Percentiles rank a stretch among this genome's conserved stretches.
These are phyloP conservation scores for Bruguiera hainesii DNA, from an alignment of 441 rosid genomes.

Conservation along the genomic window DNA sequence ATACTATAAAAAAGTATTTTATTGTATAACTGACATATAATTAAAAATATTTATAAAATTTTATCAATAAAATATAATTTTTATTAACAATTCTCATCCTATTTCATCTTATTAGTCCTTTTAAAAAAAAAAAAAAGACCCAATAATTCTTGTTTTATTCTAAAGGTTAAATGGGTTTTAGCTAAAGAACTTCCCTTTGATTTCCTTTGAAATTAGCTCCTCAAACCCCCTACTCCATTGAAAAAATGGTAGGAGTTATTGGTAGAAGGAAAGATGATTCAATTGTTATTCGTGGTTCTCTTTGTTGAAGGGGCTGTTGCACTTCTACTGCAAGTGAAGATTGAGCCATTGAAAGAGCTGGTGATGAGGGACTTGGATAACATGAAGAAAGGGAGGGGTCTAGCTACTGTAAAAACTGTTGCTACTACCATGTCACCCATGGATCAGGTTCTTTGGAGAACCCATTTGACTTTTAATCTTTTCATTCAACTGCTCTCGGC, in stretches of 20 bases:
- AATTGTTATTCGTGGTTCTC: slow-evolving; percentile 72
- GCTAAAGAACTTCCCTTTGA: neutral
- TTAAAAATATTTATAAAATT: no score
- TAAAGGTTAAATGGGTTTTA: no score
- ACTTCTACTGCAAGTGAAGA: slow-evolving; percentile 66
- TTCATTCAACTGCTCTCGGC: no score
- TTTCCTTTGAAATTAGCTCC: neutral
- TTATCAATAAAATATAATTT: no score
- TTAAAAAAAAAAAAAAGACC: no score
- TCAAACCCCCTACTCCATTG: neutral
- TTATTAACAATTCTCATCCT: no score
- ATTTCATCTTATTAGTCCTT: no score
- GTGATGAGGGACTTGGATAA: slow-evolving; percentile 84
- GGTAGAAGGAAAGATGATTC: slow-evolving; percentile 55
- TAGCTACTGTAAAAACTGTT: slow-evolving; percentile 82
- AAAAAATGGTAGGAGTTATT: neutral
- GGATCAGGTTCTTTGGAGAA: slow-evolving; percentile 99
- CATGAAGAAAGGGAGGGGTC: slow-evolving; percentile 80
- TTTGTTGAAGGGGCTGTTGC: slow-evolving; percentile 69
- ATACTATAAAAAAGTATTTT: no score
- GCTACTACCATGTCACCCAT: slow-evolving; percentile 95
- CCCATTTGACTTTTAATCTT: slow-evolving; percentile 43
- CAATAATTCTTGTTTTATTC: no score
- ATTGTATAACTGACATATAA: no score
- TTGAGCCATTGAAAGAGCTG: slow-evolving; percentile 90